Conservation (phyloP, 1,139 yeast genomes). For the Cylindricascospora bacillispora region DNA sequence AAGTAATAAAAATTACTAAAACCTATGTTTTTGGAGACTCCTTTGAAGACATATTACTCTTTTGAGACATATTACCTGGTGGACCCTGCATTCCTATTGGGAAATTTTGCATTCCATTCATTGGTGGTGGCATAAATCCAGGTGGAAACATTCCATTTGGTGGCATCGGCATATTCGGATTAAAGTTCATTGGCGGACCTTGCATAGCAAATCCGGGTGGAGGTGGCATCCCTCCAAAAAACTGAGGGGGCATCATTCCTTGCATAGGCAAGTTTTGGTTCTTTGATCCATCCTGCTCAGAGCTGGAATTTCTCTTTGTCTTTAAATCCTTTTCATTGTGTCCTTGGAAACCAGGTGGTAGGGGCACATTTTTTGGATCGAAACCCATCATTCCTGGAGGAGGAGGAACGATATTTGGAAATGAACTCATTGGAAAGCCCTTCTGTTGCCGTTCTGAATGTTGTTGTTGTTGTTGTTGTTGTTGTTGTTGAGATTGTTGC, state of each 20-base stretch:
- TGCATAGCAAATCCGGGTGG: slow-evolving; percentile 3
- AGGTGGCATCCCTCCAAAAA: slow-evolving; percentile 2
- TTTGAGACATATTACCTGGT: no score
- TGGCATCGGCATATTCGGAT: slow-evolving; percentile 2
- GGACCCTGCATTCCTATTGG: no score
- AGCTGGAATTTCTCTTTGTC: no score
- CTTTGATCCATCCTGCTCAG: no score
- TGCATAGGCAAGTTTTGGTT: no score
- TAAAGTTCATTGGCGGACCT: no score
- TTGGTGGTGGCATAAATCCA: slow-evolving; percentile 1
- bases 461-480: slow-evolving; percentile 7
- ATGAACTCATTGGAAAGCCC: slow-evolving; percentile 19
- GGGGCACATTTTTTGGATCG: background rate
- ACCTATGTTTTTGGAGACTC: no score
- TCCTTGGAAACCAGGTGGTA: background rate
- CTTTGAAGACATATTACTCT: no score
- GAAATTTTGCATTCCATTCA: slow-evolving; percentile 1
- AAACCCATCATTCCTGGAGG: slow-evolving; percentile 8
- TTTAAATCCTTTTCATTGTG: no score
- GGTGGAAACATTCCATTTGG: slow-evolving; percentile 5
- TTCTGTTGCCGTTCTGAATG: slow-evolving; percentile 7
- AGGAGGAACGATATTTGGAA: slow-evolving; percentile 17
- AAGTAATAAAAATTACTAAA: no score
- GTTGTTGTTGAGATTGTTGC: slow-evolving; percentile 4
- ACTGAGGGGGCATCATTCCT: background rate